phyloP scores from a whole-genome alignment of 768 basidiomycete genomes.

The Solioccasus polychromus region DNA sequence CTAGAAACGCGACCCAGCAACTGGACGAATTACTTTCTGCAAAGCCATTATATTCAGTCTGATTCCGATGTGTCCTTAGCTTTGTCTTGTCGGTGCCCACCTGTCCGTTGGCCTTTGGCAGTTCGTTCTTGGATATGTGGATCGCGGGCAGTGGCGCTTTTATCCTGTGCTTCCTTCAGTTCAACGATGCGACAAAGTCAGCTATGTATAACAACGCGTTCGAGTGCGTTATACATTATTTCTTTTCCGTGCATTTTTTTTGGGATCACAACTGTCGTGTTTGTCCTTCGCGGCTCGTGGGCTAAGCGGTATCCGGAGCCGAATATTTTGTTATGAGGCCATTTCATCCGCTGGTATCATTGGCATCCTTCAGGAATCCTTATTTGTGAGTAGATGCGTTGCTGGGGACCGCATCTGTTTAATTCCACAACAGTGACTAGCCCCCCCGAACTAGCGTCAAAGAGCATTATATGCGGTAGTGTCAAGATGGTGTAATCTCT shows the following conservation, averaged over 20 bases:
- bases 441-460: conserved; percentile 79
- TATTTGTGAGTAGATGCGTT: conserved; percentile 50
- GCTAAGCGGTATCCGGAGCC: conserved; percentile 70
- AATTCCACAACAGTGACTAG: conserved; percentile 57
- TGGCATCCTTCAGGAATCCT: conserved; percentile 85
- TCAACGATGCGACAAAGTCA: conserved; percentile 71
- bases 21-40: conserved; percentile 62
- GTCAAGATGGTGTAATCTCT: conserved; percentile 90
- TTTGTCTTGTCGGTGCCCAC: conserved; percentile 74
- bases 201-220: conserved; percentile 87
- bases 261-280: conserved; percentile 79
- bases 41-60: conserved; percentile 60
- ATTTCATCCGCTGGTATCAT: conserved; percentile 87
- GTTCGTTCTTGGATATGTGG: conserved; percentile 82
- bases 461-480: conserved; percentile 80
- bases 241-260: conserved; percentile 3
- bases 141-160: conserved; percentile 70
- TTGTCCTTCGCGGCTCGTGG: conserved; percentile 78
- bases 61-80: conserved; percentile 63
- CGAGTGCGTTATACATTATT: conserved; percentile 51
- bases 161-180: conserved; percentile 66
- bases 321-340: conserved; percentile 88
- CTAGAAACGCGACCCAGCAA: conserved; percentile 64
- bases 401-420: background rate
- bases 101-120: conserved; percentile 83